Base-by-base conservation (phyloP, 169 alveolate species). In the Plasmodium gonderi region DNA sequence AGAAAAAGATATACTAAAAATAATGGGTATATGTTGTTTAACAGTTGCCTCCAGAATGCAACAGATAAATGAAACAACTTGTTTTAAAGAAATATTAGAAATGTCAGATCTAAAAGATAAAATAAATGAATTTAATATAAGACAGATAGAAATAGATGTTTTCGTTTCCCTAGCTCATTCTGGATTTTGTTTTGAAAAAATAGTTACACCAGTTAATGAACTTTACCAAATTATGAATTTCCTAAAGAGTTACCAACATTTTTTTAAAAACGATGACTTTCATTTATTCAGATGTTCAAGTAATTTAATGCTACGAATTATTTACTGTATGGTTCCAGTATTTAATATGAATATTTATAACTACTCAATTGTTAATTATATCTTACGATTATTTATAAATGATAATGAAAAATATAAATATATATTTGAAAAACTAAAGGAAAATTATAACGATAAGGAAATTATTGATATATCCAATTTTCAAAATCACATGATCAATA, bases 11-110 rank as follows among this genome's bases (percentile, higher is more conserved):
- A 76, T 74, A 38, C 47, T 87, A 54, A 74, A 76, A 45, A 87
- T 87, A 20, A 87, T 87, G 93, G 93, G 93, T n/a, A 60, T 87
- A 26, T 87, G 93, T 20, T 87, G 93, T 78, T 87, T 87, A 87
- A 87, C 93, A 40, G 93, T 87, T 6, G 93, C 93, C 36, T 87
- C 93, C 64, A 60, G 93, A 75, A 87, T 87, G 93, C 93, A 87
- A 20, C 93, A 87, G 51, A 87, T 87, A 87, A 87, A 87, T 60
- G 90, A 87, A 75, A 75, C 80, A 26, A 87, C 93, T 6, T 87
- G 90, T 60, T 87, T 87, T 51, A 87, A 87, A 33, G 93, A 54
- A 51, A 87, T 87, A 23, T 75, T 87, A 54, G 90, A 76, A 87
- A 51, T 87, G 69, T 14, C 65, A 9, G 36, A 87, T 20, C 45